Evolutionary conservation across 2,329 filamentous ascomycete genomes (phyloP).

Genomic region (Fulvia fulva): DNA sequence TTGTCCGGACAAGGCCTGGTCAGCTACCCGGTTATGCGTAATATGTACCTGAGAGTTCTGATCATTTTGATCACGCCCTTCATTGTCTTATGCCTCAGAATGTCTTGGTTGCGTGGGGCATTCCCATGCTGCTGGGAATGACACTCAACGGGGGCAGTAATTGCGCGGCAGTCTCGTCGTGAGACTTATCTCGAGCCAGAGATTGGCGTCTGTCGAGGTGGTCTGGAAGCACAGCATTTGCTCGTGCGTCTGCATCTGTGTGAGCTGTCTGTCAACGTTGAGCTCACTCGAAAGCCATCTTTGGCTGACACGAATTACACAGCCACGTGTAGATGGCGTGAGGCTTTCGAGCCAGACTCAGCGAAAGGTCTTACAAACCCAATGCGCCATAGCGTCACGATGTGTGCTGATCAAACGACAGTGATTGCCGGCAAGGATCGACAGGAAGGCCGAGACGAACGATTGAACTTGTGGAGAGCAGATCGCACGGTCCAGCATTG

Average conservation of each 20-base stretch:
- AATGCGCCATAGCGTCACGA: not conserved
- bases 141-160: not conserved
- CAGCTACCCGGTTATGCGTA: constrained; percentile 6
- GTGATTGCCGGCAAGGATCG: not conserved
- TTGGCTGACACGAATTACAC: constrained; percentile 9
- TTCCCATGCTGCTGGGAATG: not conserved
- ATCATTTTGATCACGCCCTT: not conserved
- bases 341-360: not conserved
- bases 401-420: constrained; percentile 4
- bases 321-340: constrained; percentile 16
- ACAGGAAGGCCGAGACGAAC: not conserved
- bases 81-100: not conserved
- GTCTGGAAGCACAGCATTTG: not conserved
- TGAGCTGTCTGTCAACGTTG: constrained; percentile 19
- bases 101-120: not conserved
- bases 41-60: not conserved
- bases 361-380: not conserved
- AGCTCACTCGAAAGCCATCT: constrained; percentile 2
- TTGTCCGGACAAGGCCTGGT: not conserved
- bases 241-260: constrained; percentile 17
- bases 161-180: not conserved
- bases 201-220: not conserved
- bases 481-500: not conserved
- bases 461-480: not conserved
- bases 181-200: not conserved